Evolutionary conservation across 371 early-diverging fungal genomes (phyloP).

Genomic region (Syncephalis plumigaleata): DNA sequence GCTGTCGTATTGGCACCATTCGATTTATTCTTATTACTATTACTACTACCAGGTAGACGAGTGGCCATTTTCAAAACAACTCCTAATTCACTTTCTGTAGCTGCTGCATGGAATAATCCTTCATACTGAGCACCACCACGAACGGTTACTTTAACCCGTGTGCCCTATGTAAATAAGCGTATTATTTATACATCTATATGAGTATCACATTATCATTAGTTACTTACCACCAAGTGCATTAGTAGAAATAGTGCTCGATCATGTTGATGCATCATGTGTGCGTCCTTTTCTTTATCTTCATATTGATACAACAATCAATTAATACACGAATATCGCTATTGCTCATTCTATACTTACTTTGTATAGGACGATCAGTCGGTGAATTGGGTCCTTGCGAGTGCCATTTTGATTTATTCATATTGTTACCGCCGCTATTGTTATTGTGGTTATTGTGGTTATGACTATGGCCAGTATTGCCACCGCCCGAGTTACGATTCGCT

Average conservation of each 20-base stretch:
- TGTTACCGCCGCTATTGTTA: too few species aligned
- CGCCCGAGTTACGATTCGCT: too few species aligned
- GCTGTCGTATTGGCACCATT: conserved; percentile 12
- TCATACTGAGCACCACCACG: conserved; percentile 46
- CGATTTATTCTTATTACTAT: too few species aligned
- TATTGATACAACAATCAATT: too few species aligned
- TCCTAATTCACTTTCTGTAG: conserved; percentile 54
- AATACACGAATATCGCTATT: too few species aligned
- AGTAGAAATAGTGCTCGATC: conserved; percentile 58
- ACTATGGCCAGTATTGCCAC: too few species aligned
- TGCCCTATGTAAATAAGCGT: conserved; percentile 31
- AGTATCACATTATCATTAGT: background rate
- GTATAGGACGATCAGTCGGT: too few species aligned
- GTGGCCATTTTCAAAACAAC: conserved; percentile 53
- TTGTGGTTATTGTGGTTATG: too few species aligned
- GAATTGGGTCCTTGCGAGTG: too few species aligned
- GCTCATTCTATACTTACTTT: too few species aligned
- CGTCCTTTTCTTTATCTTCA: background rate
- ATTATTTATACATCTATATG: background rate
- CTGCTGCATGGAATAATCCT: conserved; percentile 62
- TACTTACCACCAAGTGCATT: conserved; percentile 49
- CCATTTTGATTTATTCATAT: too few species aligned
- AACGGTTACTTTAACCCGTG: conserved; percentile 43
- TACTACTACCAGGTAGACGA: background rate
- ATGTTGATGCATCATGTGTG: conserved; percentile 24